Evolutionary conservation across 345 rosid genomes (phyloP).

Genomic region (Linum usitatissimum): DNA sequence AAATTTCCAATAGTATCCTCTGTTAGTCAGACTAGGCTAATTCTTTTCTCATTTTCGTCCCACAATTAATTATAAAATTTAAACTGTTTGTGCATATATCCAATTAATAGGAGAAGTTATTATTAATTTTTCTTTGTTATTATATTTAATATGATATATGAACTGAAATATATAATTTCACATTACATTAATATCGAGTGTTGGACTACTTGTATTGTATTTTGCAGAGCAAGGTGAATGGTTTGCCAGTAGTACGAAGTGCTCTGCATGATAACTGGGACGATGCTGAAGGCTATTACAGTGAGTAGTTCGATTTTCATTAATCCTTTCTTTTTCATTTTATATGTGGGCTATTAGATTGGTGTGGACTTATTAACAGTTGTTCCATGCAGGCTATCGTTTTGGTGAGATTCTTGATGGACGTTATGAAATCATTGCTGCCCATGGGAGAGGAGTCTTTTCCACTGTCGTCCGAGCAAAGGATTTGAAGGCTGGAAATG

Average conservation of each 20-base stretch:
- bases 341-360: neutral
- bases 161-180: too few relatives aligned
- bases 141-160: too few relatives aligned
- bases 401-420: conserved; percentile 93
- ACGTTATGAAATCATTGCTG: conserved; percentile 87
- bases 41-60: too few relatives aligned
- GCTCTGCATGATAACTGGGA: conserved; percentile 99
- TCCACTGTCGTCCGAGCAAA: conserved; percentile 91
- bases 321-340: neutral
- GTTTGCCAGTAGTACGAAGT: conserved; percentile 56
- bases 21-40: too few relatives aligned
- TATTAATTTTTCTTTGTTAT: too few relatives aligned
- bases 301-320: conserved; percentile 34
- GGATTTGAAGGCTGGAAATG: conserved; percentile 63
- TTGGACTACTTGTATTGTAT: conserved; percentile 12
- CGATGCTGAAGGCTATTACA: conserved; percentile 95
- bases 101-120: too few relatives aligned
- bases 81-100: too few relatives aligned
- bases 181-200: neutral
- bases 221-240: conserved; percentile 61
- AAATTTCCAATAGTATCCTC: too few relatives aligned
- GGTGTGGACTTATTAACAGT: neutral
- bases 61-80: too few relatives aligned
- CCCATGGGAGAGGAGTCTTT: conserved; percentile 98
- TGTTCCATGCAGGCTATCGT: conserved; percentile 51